Percentiles rank a stretch among this genome's conserved stretches.
phyloP scores from a whole-genome alignment of 139 green algal genomes.

The Chlorella sp. region DNA sequence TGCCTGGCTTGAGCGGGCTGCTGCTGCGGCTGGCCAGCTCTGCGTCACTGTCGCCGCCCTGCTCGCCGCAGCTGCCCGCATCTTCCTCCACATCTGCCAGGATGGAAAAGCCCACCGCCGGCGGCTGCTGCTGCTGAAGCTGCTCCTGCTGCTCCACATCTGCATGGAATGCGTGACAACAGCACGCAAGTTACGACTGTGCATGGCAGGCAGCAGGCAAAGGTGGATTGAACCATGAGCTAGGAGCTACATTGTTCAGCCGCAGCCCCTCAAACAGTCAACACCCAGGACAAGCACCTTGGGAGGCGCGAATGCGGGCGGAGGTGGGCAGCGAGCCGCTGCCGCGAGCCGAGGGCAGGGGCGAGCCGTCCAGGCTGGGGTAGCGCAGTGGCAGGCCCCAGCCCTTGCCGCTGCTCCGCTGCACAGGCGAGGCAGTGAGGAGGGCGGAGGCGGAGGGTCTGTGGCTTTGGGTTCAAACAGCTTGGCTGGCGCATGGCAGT shows the following conservation, averaged over 20 bases:
- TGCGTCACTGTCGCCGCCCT: background rate
- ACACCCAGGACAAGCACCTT: too few relatives aligned
- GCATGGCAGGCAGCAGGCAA: too few relatives aligned
- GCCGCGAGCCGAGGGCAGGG: background rate
- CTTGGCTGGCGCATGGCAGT: too few relatives aligned
- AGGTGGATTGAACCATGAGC: too few relatives aligned
- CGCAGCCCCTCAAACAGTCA: too few relatives aligned
- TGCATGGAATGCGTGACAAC: too few relatives aligned
- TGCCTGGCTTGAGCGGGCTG: background rate
- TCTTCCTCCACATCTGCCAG: background rate
- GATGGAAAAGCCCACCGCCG: background rate
- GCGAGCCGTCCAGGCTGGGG: conserved; percentile 4
- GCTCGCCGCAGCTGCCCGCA: background rate
- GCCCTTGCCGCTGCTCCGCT: conserved; percentile 5
- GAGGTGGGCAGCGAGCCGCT: too few relatives aligned
- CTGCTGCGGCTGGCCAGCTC: background rate
- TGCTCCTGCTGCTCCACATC: background rate
- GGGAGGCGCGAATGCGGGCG: too few relatives aligned
- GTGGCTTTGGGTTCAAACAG: too few relatives aligned
- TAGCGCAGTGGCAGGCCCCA: conserved; percentile 13
- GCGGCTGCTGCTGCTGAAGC: background rate
- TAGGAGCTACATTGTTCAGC: too few relatives aligned
- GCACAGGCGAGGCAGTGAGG: too few relatives aligned
- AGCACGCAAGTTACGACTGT: too few relatives aligned
- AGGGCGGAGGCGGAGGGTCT: background rate